These are phyloP conservation scores for Rhodocollybia butyracea DNA, from an alignment of 768 basidiomycete species.

Conservation along the genomic window DNA sequence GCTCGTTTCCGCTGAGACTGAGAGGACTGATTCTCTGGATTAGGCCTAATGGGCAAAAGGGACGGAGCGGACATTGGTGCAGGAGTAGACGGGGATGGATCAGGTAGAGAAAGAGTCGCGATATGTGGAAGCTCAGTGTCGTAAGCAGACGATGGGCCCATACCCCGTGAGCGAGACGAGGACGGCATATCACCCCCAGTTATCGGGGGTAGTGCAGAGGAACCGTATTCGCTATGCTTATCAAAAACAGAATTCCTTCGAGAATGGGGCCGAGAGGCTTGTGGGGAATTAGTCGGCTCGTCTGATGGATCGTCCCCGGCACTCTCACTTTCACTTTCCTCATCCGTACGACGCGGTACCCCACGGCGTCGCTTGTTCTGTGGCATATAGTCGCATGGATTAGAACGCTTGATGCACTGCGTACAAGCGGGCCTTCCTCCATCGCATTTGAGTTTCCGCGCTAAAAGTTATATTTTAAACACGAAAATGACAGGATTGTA, in stretches of 20 bases:
- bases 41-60: conserved; percentile 62
- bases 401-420: conserved; percentile 76
- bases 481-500: neutral
- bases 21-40: conserved; percentile 63
- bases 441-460: conserved; percentile 86
- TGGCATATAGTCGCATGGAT: conserved; percentile 79
- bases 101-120: conserved; percentile 62
- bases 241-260: conserved; percentile 48
- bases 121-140: conserved; percentile 72
- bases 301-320: conserved; percentile 58
- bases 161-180: conserved; percentile 34
- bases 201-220: conserved; percentile 38
- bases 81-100: conserved; percentile 47
- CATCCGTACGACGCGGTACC: conserved; percentile 53
- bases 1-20: conserved; percentile 69
- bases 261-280: conserved; percentile 44
- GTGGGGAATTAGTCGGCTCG: conserved; percentile 54
- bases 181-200: conserved; percentile 35
- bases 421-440: conserved; percentile 80
- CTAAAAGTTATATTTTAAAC: conserved; percentile 36
- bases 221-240: conserved; percentile 35
- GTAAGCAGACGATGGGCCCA: conserved; percentile 11
- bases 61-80: conserved; percentile 62
- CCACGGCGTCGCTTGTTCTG: conserved; percentile 72
- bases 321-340: conserved; percentile 68